Evolutionary conservation across 805 yeast genomes (phyloP), one percentile per base, ranked within the genome.

Genomic region (Ogataea nitratoaversa): DNA sequence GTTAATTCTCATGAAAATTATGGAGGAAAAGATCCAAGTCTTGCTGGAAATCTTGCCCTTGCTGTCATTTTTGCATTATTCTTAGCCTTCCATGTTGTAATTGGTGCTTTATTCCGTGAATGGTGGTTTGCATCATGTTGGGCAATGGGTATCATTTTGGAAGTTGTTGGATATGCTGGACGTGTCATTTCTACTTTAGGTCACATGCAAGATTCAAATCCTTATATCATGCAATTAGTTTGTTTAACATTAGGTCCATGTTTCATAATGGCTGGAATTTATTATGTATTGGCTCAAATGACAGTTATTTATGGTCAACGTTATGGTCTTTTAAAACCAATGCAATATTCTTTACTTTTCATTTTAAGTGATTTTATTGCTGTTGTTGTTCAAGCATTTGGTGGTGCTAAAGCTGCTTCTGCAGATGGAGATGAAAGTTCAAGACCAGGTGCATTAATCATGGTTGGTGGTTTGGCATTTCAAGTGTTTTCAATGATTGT

Each of bases 251-350:
- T 88, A 35, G 91, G 87, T 0, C 96, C 96, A 0, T 87, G 86
- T 17, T 83, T 88, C 58, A 67, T 84, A 33, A 83, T 85, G 85
- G 96, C 84, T 4, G 95, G 91, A 1, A 68, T 88, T 3, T 89
- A 88, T 62, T 82, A 73, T 48, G 67, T 79, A 39, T 62, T 88
- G 47, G 88, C 84, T 5, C 83, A 85, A 59, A 50, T 83, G 36
- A 67, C 80, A 34, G 78, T 81, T 41, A 60, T 85, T 1, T 79
- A 77, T 52, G 87, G 87, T 2, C 64, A 67, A 41, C 54, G 64
- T 14, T 79, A 62, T 47, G 78, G 89, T 0, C 18, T 63, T 5
- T 42, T 76, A 24, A 67, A 63, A 42, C 90, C 91, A 7, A 68
- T 75, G 68, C 67, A 66, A 50, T 82, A 80, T 53, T 72, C 89